phyloP scores from a whole-genome alignment of 345 rosid species.

The Abelmoschus esculentus region DNA sequence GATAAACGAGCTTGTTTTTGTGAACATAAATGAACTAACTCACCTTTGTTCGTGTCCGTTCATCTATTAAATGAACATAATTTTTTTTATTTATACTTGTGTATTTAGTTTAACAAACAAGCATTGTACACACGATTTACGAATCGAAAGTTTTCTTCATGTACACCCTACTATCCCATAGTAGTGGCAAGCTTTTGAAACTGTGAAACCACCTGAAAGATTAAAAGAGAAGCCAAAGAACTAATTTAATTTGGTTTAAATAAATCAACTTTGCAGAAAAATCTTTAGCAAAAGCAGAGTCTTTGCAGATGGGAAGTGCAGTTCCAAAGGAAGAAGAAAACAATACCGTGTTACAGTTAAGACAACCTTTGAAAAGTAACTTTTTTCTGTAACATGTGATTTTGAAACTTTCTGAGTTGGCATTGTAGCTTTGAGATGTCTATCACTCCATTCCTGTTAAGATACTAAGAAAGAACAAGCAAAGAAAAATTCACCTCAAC shows the following conservation, averaged over 20 bases:
- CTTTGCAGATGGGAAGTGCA: not conserved
- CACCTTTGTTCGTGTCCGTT: no score
- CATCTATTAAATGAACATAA: no score
- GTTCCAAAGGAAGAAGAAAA: not conserved
- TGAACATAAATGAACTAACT: no score
- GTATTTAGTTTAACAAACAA: no score
- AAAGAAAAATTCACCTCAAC: constrained; percentile 1
- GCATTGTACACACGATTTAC: no score
- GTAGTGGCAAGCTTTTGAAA: not conserved
- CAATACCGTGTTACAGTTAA: constrained; percentile 4
- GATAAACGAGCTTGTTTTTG: no score
- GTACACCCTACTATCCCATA: no score
- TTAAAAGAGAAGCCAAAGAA: not conserved
- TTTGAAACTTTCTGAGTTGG: constrained; percentile 40
- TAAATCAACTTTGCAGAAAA: not conserved
- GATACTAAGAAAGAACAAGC: not conserved
- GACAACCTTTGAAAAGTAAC: constrained; percentile 5
- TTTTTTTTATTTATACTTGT: no score
- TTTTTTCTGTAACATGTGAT: constrained; percentile 12
- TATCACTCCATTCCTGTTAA: constrained; percentile 12
- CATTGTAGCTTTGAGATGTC: constrained; percentile 37
- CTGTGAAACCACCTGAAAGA: not conserved
- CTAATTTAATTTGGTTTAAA: not conserved
- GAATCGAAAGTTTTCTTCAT: no score
- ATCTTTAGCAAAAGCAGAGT: not conserved